Percentiles rank a stretch among this genome's conserved stretches.
phyloP scores from a whole-genome alignment of 495 filamentous ascomycete species.

The Talaromyces borbonicus region DNA sequence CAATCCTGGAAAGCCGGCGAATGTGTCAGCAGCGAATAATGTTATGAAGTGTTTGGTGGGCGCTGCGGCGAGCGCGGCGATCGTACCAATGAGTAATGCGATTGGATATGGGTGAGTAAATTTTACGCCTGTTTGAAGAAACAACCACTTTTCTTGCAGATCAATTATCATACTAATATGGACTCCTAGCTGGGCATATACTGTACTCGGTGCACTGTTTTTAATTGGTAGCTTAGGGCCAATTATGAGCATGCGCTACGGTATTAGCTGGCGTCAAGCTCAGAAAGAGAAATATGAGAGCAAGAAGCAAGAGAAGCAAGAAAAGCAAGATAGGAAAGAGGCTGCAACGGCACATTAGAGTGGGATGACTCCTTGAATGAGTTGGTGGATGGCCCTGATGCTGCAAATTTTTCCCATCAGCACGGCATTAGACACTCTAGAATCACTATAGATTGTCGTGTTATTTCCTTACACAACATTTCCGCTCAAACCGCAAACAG shows the following conservation, averaged over 20 bases:
- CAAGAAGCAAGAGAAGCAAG: neutral
- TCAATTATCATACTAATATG: slow-evolving; percentile 23
- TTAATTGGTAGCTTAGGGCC: slow-evolving; percentile 15
- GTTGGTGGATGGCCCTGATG: too few species aligned
- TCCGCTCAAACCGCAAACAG: too few species aligned
- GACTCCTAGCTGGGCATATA: neutral
- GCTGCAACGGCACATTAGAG: too few species aligned
- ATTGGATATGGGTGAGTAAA: slow-evolving; percentile 56
- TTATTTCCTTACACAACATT: too few species aligned
- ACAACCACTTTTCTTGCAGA: too few species aligned
- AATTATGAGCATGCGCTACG: slow-evolving; percentile 26
- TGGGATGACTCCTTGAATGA: too few species aligned
- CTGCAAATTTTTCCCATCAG: too few species aligned
- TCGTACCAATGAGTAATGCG: slow-evolving; percentile 47
- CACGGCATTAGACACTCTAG: too few species aligned
- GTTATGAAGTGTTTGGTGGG: slow-evolving; percentile 54
- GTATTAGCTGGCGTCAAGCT: slow-evolving; percentile 27
- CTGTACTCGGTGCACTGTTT: slow-evolving; percentile 9
- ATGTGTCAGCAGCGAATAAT: slow-evolving; percentile 59
- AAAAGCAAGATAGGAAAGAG: too few species aligned
- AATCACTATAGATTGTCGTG: too few species aligned
- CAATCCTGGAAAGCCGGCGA: slow-evolving; percentile 43
- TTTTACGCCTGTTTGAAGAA: slow-evolving; percentile 42
- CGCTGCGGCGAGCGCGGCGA: slow-evolving; percentile 48
- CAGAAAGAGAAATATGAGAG: slow-evolving; percentile 13